These are phyloP conservation scores for Thermoascus crustaceus DNA, from an alignment of 2,329 filamentous ascomycete genomes.

Conservation along the genomic window DNA sequence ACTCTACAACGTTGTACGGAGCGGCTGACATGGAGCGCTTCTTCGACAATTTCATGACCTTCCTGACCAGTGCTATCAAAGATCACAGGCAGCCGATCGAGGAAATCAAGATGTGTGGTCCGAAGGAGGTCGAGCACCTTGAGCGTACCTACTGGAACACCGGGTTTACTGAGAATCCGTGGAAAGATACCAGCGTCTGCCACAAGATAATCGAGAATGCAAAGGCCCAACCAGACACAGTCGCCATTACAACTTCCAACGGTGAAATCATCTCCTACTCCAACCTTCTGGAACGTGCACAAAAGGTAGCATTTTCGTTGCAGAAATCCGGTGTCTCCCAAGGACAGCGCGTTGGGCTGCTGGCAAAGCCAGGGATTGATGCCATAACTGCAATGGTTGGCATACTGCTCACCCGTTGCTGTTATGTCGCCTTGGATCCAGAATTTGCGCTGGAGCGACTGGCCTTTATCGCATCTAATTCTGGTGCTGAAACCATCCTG, in stretches of 20 bases:
- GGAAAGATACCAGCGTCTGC: slow-evolving; percentile 11
- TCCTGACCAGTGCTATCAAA: slow-evolving; percentile 15
- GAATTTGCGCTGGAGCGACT: slow-evolving; percentile 16
- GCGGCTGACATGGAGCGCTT: slow-evolving; percentile 18
- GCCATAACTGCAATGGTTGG: slow-evolving; percentile 14
- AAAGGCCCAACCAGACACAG: slow-evolving; percentile 8
- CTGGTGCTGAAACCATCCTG: slow-evolving; percentile 9
- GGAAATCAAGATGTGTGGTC: slow-evolving; percentile 16
- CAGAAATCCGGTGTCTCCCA: slow-evolving; percentile 5
- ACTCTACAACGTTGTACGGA: slow-evolving; percentile 14
- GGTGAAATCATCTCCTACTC: slow-evolving; percentile 13
- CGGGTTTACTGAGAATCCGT: slow-evolving; percentile 9
- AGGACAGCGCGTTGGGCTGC: slow-evolving; percentile 12
- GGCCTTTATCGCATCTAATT: slow-evolving; percentile 12
- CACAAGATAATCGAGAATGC: slow-evolving; percentile 10
- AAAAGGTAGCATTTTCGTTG: slow-evolving; percentile 7
- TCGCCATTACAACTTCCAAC: slow-evolving; percentile 14
- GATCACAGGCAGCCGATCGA: slow-evolving; percentile 17
- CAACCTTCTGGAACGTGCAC: slow-evolving; percentile 10
- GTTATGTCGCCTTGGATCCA: slow-evolving; percentile 13
- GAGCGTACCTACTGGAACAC: slow-evolving; percentile 12
- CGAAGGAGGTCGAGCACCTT: slow-evolving; percentile 15
- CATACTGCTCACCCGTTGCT: slow-evolving; percentile 7
- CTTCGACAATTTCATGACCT: slow-evolving; percentile 18
- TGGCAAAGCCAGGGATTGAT: slow-evolving; percentile 14